Percentiles rank a stretch among this genome's conserved stretches.
phyloP scores from a whole-genome alignment of 2,329 filamentous ascomycete species.

The Purpureocillium lavendulum region DNA sequence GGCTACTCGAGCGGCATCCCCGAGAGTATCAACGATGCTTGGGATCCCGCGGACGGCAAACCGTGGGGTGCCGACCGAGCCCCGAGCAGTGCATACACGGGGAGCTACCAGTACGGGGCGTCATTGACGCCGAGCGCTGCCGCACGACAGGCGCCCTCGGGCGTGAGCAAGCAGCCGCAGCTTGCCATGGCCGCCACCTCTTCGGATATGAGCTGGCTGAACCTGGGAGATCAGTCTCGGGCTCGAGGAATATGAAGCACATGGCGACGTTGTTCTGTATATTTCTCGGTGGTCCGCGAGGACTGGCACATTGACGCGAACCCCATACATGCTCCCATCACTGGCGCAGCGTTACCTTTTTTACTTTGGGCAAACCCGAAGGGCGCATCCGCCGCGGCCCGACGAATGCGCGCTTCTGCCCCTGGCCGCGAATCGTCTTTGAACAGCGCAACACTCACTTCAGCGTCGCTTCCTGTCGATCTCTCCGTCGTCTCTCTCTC shows the following conservation, averaged over 20 bases:
- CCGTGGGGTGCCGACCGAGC: slow-evolving; percentile 43
- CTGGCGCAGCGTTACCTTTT: background rate
- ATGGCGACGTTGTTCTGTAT: too few species aligned
- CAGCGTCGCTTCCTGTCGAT: too few species aligned
- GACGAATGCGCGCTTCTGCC: too few species aligned
- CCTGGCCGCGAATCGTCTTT: too few species aligned
- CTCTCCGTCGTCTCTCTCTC: too few species aligned
- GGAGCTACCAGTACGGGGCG: slow-evolving; percentile 33
- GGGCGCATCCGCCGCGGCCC: too few species aligned
- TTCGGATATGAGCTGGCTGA: slow-evolving; percentile 74
- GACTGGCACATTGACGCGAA: too few species aligned
- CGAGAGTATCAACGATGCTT: slow-evolving; percentile 51
- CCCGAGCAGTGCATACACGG: slow-evolving; percentile 43
- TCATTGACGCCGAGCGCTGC: slow-evolving; percentile 28
- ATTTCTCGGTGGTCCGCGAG: too few species aligned
- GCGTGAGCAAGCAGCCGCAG: slow-evolving; percentile 40
- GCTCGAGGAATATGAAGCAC: background rate
- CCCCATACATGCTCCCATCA: background rate
- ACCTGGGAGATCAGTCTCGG: slow-evolving; percentile 46
- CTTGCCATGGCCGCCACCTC: slow-evolving; percentile 40
- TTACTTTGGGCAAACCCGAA: too few species aligned
- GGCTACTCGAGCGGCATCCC: slow-evolving; percentile 59
- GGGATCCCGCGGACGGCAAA: slow-evolving; percentile 39
- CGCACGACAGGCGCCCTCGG: slow-evolving; percentile 20
- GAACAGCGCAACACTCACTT: too few species aligned